Evolutionary conservation across 1,284 basidiomycete species (phyloP).

Genomic region (Cryptococcus sp.): DNA sequence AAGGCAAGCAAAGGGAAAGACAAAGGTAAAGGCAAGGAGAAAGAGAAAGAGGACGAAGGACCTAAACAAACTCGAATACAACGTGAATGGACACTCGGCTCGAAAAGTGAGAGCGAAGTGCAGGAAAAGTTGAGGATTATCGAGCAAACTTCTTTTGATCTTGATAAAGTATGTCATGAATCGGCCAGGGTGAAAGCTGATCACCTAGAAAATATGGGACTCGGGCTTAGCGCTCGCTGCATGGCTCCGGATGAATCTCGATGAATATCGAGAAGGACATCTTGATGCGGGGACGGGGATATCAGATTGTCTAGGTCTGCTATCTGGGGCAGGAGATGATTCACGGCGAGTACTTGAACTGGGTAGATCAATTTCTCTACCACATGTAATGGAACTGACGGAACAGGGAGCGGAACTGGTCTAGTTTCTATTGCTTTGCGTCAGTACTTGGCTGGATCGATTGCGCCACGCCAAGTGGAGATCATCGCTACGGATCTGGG

Average conservation of each 20-base stretch:
- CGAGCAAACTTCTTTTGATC: constrained; percentile 79
- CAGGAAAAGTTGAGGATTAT: constrained; percentile 53
- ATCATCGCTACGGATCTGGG: constrained; percentile 64
- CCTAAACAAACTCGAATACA: constrained; percentile 68
- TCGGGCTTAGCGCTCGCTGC: constrained; percentile 74
- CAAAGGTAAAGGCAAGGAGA: constrained; percentile 19
- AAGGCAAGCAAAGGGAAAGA: neutral
- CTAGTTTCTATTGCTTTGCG: constrained; percentile 67
- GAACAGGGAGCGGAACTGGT: constrained; percentile 73
- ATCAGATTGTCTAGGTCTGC: too few species aligned
- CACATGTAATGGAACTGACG: neutral
- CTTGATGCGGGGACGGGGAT: too few species aligned
- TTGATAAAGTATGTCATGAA: constrained; percentile 67
- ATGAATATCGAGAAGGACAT: neutral
- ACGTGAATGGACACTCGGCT: constrained; percentile 54
- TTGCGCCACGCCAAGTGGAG: neutral
- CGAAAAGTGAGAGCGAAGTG: constrained; percentile 16
- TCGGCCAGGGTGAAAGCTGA: neutral
- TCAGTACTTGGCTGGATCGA: constrained; percentile 45
- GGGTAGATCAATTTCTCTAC: constrained; percentile 53
- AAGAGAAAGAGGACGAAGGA: constrained; percentile 19
- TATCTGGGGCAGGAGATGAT: too few species aligned
- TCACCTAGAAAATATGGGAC: constrained; percentile 82
- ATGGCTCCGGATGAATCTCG: constrained; percentile 52
- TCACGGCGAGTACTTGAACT: constrained; percentile 54